Base-by-base conservation (phyloP, 2,329 filamentous ascomycete species). In the Penicillium verrucosum region DNA sequence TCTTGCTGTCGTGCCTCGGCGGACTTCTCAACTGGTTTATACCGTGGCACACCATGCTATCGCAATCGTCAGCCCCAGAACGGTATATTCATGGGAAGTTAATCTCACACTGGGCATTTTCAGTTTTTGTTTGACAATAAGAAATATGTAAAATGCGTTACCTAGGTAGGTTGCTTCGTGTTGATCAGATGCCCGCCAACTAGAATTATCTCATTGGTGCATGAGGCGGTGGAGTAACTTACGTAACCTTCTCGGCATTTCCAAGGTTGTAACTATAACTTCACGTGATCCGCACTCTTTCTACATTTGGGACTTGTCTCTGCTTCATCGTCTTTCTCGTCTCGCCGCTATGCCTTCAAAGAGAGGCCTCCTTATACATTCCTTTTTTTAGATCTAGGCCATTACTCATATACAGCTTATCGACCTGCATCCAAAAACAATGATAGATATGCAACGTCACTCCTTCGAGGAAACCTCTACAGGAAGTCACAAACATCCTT, bases 41-140 rank as follows among this genome's bases (percentile, higher is more conserved):
- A 81, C 70, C 92, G 89, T 68, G 89, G 84, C 73, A 95, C 83
- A 71, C 90, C 91, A 82, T 97, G 92, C 91, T 96, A 77, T 59
- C 61, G 59, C 59, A 51, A 65, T 29, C 23, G 36, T 65, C 67
- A 69, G 58, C 51, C 49, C 48, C 47, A 65, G 57, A 67, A 60
- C 37, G 27, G 18, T 45, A 45, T 25, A 43, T 12, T 40, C n/a
- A 46, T 47, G 6, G 10, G 42, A 25, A 23, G 38, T 43, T 29
- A 9, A 38, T 29, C 41, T 51, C 34, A 55, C 36, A 16, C 37
- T 53, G n/a, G 54, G 54, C 54, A 56, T 56, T 52, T 46, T 42
- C 10, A 27, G 16, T 51, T 5, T 41, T 47, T 36, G 21, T 37
- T 40, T 42, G 37, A 42, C 30, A 42, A 25, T 32, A 51, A 42